Evolutionary conservation across 1,284 basidiomycete genomes (phyloP), one percentile per base, ranked within the genome.

Genomic region (Omphalotus olearius): DNA sequence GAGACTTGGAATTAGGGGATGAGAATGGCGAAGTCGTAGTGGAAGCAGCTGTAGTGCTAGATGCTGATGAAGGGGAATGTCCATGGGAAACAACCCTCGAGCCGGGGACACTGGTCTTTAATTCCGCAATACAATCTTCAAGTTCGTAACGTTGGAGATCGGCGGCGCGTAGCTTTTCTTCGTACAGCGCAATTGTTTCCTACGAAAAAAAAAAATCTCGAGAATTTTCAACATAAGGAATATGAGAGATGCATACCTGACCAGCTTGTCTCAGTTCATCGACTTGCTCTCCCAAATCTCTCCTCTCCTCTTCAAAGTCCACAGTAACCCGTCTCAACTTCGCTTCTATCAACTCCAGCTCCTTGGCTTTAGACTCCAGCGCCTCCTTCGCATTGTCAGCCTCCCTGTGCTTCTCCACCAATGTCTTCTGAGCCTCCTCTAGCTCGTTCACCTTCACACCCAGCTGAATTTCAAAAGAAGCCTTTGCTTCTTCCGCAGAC

Each of bases 131-230:
- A 30, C 76, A 74, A 50, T 85, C 80, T 63, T 94, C 89, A 54
- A 90, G 74, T 57, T 93, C 90, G 62, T 92, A 92, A 46, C 87
- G 80, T 58, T 81, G 78, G 18, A 74, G 72, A 60, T 93, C 88
- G 13, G 30, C 30, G 13, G 9, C 30, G 3, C 30, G 30, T 33
- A 95, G 73, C 33, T 87, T 83, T 61, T 93, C 91, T 70, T 98
- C 94, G 63, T 97, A 97, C 33, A 96, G 73, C 33, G 89, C 90
- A 58, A 94, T 93, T 1, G 91, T 93, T 80, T 93, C 90, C 30
- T 33, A 13, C 13, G 30, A 9, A 59, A 41, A 28, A 45, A 40
- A 47, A 51, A 45, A 35, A 25, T 50, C 28, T 17, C 47, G 20
- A n/a, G 16, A 39, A 41, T 35, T 13, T 37, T n/a, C 7, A 28